Base-by-base conservation (phyloP, 495 filamentous ascomycete genomes). In the Bathelium albidoporum region DNA sequence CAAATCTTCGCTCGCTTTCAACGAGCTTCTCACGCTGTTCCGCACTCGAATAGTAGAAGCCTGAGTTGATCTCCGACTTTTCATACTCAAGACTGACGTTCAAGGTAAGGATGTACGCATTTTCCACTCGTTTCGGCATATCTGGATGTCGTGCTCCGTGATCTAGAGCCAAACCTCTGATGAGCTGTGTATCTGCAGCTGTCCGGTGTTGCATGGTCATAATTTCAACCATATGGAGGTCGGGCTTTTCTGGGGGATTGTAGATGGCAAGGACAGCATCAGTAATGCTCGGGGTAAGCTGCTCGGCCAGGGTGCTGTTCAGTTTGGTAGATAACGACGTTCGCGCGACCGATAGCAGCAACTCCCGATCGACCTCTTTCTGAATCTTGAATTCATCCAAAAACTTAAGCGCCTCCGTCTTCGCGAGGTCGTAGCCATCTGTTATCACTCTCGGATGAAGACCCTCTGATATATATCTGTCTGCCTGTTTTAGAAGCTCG, bases 201-300 rank as follows among this genome's bases (percentile, higher is more conserved):
- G 88, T 89, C 62, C 93, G 90, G 78, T 99, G 94, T 74, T 97
- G 94, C 94, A 99, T 99, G 73, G 95, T 97, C 95, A 97, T 97
- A 68, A 99, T 97, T 76, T 99, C 94, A 66, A 99, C 82, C 94
- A 99, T 99, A 77, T 97, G 93, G 65, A 99, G 76, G 74, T 99
- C 94, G 53, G 94, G 94, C 78, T 97, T 97, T 66, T 85, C 86
- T 32, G 90, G 89, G 31, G 91, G 75, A 71, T 88, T 81, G 78
- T 96, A 92, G 73, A 99, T 99, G 58, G 95, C 82, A 61, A 97
- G 83, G 53, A 97, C 94, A 61, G 94, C 89, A 74, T 99, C 94
- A 69, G 96, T 91, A 67, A 99, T 96, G 68, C 87, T 85, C 34
- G 94, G 90, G 24, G 90, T 96, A 44, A 98, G 88, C 71, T 88